Evolutionary conservation across 208 protist species (phyloP), one percentile per base, ranked within the genome.

Genomic region (Acanthamoeba triangularis): DNA sequence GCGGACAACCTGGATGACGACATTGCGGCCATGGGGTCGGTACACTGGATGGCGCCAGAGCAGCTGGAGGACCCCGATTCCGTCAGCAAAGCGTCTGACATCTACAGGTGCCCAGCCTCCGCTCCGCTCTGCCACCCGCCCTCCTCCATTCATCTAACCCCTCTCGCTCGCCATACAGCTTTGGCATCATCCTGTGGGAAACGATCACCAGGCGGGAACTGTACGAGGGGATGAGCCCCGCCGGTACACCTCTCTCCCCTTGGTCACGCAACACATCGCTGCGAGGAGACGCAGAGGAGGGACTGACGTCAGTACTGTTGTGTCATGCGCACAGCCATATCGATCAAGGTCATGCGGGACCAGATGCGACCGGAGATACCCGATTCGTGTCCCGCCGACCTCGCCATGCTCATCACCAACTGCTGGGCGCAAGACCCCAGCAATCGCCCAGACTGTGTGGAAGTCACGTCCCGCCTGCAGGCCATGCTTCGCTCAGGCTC

Each of bases 151-250:
- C 16, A 14, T 82, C 13, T 13, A 30, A 18, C 69, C 28, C 13
- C n/a, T 41, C 28, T 10, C 11, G 10, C n/a, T 13, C n/a, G 30
- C 13, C 28, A 13, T 80, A 44, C 52, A 90, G 80, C n/a, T 90
- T 90, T 61, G 80, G 80, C 20, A 90, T 90, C 47, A 63, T 90
- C 37, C 30, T 90, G 47, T 90, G 80, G 80, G 80, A 90, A 33
- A 18, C 61, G 5, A 5, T 90, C 44, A 65, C 80, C 13, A 11
- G 80, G n/a, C 10, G 6, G 4, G 44, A 90, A 4, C 80, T 41
- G 5, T 90, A 90, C 52, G 35, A 63, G 18, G 80, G 80, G 3
- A 90, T 90, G 80, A 90, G 41, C 74, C 74, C 74, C 33, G 16
- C 63, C 16, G 63, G 63, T 72, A 18, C 63, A 14, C 63, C 20